Evolutionary conservation across 179 eudicot species (phyloP).

Genomic region (Spergularia azorica): DNA sequence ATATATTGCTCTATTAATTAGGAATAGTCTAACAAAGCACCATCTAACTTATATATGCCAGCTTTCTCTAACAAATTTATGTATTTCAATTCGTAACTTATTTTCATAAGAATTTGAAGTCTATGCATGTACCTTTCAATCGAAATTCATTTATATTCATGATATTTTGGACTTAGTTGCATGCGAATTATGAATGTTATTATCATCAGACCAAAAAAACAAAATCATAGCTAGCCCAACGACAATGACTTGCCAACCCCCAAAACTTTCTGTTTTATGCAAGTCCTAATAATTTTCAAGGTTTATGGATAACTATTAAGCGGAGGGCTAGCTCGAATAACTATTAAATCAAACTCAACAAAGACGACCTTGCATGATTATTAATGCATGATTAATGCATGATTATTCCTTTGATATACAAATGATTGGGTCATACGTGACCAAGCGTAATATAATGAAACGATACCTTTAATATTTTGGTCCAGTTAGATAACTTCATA

Average conservation of each 20-base stretch:
- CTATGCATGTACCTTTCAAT: too few species aligned
- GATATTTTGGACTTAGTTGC: too few species aligned
- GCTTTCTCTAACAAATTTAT: too few species aligned
- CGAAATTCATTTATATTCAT: too few species aligned
- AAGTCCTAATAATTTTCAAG: background rate
- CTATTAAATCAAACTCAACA: background rate
- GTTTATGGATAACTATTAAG: background rate
- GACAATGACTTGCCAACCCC: slow-evolving; percentile 23
- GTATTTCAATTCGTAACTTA: too few species aligned
- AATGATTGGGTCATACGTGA: background rate
- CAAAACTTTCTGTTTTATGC: slow-evolving; percentile 2
- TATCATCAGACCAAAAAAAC: background rate
- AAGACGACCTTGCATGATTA: background rate
- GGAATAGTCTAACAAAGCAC: too few species aligned
- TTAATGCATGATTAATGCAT: too few species aligned
- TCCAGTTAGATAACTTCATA: slow-evolving; percentile 4
- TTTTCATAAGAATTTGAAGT: too few species aligned
- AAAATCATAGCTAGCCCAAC: background rate
- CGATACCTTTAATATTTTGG: background rate
- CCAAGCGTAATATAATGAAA: slow-evolving; percentile 1
- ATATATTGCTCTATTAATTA: too few species aligned
- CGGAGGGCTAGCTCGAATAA: background rate
- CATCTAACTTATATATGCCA: too few species aligned
- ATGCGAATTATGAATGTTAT: background rate
- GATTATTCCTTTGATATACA: background rate